Base-by-base conservation (phyloP, 768 basidiomycete genomes). In the Arthromyces matolae region DNA sequence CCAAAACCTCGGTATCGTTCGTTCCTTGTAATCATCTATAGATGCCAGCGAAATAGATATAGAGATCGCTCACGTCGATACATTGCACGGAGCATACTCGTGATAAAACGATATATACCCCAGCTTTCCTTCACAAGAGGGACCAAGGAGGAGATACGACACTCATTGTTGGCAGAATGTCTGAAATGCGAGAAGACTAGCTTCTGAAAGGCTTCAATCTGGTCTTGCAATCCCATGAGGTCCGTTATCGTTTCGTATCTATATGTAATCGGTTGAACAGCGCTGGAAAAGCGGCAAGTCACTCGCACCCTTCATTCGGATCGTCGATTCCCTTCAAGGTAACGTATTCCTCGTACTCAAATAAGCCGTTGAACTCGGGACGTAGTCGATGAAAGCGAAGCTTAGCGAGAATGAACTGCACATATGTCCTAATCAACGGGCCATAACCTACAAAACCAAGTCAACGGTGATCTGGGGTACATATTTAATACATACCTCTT, bases 271-370 rank as follows among this genome's bases (percentile, higher is more conserved):
- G n/a, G n/a, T n/a, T n/a, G n/a, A n/a, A n/a, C n/a, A n/a, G n/a
- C n/a, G n/a, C 19, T 42, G 14, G 16, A 28, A 5, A 24, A n/a
- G n/a, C n/a, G 24, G 45, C 42, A 42, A 41, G 35, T 39, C 22
- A 46, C 47, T 65, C 85, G 53, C 65, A 96, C 95, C 96, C 96
- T 73, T 99, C 95, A 64, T 98, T 97, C 8, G 96, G 96, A 72
- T 99, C 93, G 63, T 97, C 93, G 52, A 98, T 96, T 19, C 92
- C 93, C 68, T 96, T 95, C 60, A 99, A 71, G 19, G 91, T 92
- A 55, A 99, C 83, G 63, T 99, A 99, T 67, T 99, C 96, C 62
- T 98, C 94, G 59, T 99, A 99, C 67, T 99, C 96, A 62, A 99
- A 99, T 5, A 99, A 71, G 20, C 96, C 96, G 67, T 98, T 98